These are phyloP conservation scores for Hanseniaspora singularis DNA, from an alignment of 805 yeast genomes.

Conservation along the genomic window DNA sequence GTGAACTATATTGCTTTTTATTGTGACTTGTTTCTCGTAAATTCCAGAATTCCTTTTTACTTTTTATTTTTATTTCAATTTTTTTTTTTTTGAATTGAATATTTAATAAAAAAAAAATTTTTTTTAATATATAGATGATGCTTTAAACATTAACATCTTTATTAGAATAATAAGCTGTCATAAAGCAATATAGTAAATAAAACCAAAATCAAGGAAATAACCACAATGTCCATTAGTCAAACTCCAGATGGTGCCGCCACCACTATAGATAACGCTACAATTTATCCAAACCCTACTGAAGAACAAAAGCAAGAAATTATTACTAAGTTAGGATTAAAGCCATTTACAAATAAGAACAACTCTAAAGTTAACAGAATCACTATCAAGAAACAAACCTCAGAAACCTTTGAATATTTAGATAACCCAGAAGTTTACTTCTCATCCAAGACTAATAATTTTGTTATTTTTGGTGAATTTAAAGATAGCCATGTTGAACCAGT, in stretches of 20 bases:
- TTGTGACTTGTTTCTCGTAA: no score
- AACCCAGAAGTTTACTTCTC: slow-evolving; percentile 14
- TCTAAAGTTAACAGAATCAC: slow-evolving; percentile 14
- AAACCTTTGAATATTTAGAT: slow-evolving; percentile 12
- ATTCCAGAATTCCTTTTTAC: no score
- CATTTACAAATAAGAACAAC: slow-evolving; percentile 8
- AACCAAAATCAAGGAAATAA: neutral
- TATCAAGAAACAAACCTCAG: slow-evolving; percentile 13
- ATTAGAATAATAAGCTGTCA: no score
- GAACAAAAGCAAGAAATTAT: slow-evolving; percentile 15
- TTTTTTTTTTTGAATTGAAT: no score
- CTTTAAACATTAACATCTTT: no score
- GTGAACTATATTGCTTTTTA: no score
- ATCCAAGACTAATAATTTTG: slow-evolving; percentile 10
- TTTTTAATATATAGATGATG: no score
- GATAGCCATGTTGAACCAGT: slow-evolving; percentile 7
- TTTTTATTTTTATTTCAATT: no score
- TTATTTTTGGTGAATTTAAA: slow-evolving; percentile 10
- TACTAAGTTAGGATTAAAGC: slow-evolving; percentile 7
- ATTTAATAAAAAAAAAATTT: no score
- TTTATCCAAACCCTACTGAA: slow-evolving; percentile 14
- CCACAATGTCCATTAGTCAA: no score
- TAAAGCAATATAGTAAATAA: neutral
- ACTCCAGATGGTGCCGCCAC: no score
- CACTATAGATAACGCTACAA: slow-evolving; percentile 11